These are phyloP conservation scores for Tetrahymena thermophila DNA, from an alignment of 73 alveolate genomes.

Conservation along the genomic window DNA sequence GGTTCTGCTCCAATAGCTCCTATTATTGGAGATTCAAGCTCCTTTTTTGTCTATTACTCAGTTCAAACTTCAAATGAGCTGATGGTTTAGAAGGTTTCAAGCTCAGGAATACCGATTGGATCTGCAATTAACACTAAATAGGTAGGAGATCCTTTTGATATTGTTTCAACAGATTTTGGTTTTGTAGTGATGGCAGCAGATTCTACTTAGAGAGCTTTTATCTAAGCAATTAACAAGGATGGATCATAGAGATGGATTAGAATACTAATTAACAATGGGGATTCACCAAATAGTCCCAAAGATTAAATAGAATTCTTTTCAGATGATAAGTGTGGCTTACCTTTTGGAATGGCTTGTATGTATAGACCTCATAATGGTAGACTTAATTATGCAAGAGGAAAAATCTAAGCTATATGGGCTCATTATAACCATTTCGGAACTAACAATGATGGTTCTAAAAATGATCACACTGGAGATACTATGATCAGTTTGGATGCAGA, in stretches of 20 bases:
- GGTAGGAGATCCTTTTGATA: not conserved
- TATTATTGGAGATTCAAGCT: too few species aligned
- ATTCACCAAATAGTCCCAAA: not conserved
- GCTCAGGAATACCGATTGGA: too few species aligned
- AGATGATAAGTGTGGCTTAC: not conserved
- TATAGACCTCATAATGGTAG: not conserved
- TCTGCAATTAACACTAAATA: not conserved
- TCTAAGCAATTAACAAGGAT: not conserved
- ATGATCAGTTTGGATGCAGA: not conserved
- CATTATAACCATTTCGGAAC: not conserved
- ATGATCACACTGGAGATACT: not conserved
- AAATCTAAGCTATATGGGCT: not conserved
- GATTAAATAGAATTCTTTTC: not conserved
- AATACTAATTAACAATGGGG: not conserved
- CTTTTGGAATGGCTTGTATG: not conserved
- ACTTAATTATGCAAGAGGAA: not conserved
- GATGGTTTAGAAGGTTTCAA: too few species aligned
- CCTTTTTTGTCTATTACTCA: too few species aligned
- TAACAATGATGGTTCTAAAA: not conserved
- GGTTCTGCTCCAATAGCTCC: too few species aligned
- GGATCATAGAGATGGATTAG: not conserved
- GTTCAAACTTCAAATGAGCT: too few species aligned
- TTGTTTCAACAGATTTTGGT: not conserved
- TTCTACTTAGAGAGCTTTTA: not conserved
- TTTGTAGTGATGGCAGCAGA: not conserved